phyloP scores from a whole-genome alignment of 1,284 basidiomycete species.

The Porogramme epimiltina region DNA sequence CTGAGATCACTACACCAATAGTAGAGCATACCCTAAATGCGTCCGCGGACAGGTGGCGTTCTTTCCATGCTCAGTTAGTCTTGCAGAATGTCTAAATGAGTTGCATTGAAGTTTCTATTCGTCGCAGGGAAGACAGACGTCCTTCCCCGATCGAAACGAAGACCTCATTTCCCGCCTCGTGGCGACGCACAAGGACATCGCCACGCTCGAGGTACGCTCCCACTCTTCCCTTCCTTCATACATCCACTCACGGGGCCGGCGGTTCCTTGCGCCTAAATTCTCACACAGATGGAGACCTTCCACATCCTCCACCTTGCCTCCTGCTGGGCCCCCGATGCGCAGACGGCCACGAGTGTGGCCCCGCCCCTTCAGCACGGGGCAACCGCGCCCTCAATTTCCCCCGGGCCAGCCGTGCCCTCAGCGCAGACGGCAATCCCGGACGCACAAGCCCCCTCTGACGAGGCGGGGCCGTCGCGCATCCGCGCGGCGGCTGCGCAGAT shows the following conservation, averaged over 20 bases:
- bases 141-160: constrained; percentile 77
- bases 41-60: constrained; percentile 69
- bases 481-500: constrained; percentile 80
- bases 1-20: constrained; percentile 38
- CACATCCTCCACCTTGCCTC: constrained; percentile 75
- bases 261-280: neutral
- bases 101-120: constrained; percentile 69
- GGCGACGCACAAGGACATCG: constrained; percentile 48
- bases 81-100: too few species aligned
- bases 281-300: constrained; percentile 76
- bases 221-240: constrained; percentile 7
- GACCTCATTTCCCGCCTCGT: constrained; percentile 63
- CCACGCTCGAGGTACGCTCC: constrained; percentile 67
- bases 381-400: constrained; percentile 38
- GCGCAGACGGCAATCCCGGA: constrained; percentile 35
- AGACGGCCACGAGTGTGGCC: constrained; percentile 15
- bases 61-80: too few species aligned
- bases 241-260: constrained; percentile 1
- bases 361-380: constrained; percentile 49
- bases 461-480: constrained; percentile 44
- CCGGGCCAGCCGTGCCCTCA: constrained; percentile 18
- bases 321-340: constrained; percentile 44
- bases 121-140: constrained; percentile 80
- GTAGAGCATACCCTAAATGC: constrained; percentile 62
- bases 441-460: constrained; percentile 24